phyloP scores from a whole-genome alignment of 2,329 filamentous ascomycete species.

The Parastagonospora avenae region DNA sequence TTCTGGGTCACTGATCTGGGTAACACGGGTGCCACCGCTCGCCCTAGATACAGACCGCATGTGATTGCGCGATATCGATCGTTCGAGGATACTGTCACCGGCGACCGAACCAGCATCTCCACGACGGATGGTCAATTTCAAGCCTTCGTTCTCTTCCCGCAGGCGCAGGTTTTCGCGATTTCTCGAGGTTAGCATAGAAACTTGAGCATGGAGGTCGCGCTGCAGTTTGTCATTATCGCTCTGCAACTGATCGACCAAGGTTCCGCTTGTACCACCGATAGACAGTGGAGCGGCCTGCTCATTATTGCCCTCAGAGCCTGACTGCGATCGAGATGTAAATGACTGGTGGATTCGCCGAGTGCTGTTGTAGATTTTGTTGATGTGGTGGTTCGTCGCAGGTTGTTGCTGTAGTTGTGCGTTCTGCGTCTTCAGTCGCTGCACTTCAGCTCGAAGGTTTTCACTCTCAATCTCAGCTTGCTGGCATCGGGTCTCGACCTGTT shows the following conservation, averaged over 20 bases:
- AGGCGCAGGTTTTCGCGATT: slow-evolving; percentile 94
- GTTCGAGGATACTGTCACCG: slow-evolving; percentile 88
- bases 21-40: slow-evolving; percentile 63
- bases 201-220: slow-evolving; percentile 91
- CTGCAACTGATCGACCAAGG: slow-evolving; percentile 83
- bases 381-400: slow-evolving; percentile 44
- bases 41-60: slow-evolving; percentile 75
- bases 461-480: slow-evolving; percentile 93
- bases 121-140: slow-evolving; percentile 85
- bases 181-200: slow-evolving; percentile 94
- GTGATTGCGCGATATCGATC: slow-evolving; percentile 86
- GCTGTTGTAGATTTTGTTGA: slow-evolving; percentile 45
- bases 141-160: slow-evolving; percentile 95
- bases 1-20: slow-evolving; percentile 66
- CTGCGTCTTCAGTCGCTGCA: slow-evolving; percentile 68
- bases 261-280: slow-evolving; percentile 58
- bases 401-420: slow-evolving; percentile 37
- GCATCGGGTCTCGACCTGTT: slow-evolving; percentile 83
- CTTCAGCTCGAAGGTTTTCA: slow-evolving; percentile 79
- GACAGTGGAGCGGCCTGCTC: slow-evolving; percentile 34
- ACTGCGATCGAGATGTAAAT: slow-evolving; percentile 44
- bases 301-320: slow-evolving; percentile 46
- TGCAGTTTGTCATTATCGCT: slow-evolving; percentile 92
- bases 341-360: slow-evolving; percentile 48
- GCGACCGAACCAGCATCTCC: slow-evolving; percentile 66